Base-by-base conservation (phyloP, 345 rosid genomes). In the Triadica sebifera region DNA sequence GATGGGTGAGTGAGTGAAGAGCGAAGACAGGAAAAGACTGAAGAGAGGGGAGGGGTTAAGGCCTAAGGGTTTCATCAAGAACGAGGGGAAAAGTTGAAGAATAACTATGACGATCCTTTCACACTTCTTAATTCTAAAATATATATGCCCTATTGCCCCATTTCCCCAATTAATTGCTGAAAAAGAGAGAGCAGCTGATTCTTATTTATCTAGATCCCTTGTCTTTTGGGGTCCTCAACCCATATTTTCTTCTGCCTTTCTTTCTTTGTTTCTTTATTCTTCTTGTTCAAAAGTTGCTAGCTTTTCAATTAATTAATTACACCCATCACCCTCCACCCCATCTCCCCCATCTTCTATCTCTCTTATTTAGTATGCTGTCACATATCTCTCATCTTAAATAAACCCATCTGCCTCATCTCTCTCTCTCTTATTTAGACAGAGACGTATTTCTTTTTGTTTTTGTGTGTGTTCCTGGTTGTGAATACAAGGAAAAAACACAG, bases 361-460 rank as follows among this genome's bases (percentile, higher is more conserved):
- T 79, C 85, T 65, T 77, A 88, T 83, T 85, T 75, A 83, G 82
- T 84, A 73, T 75, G 22, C 79, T 16, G 41, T 51, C 75, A 52
- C 22, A 71, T 52, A 2, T 57, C 58, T 39, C 76, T 8, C 79
- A 22, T 75, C 78, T 74, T 85, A 81, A 83, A 83, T 81, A 86
- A 69, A 67, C 79, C 74, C 81, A 63, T 67, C 80, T 58, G 69
- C 77, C 81, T 55, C 73, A 56, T 63, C 58, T 65, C 52, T 67
- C 38, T 13, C 56, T 17, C n/a, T 51, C 56, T 15, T 56, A 52
- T 22, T 15, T 47, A 53, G 12, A 0, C 12, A 38, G 3, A 62
- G 38, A 38, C 2, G 22, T 17, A 4, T 34, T 25, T n/a, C 37
- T 66, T 61, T 53, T 53, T 67, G 70, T 10, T 6, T 37, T 16